Conservation (phyloP, 768 basidiomycete species). For the Austroboletus eburneus region DNA sequence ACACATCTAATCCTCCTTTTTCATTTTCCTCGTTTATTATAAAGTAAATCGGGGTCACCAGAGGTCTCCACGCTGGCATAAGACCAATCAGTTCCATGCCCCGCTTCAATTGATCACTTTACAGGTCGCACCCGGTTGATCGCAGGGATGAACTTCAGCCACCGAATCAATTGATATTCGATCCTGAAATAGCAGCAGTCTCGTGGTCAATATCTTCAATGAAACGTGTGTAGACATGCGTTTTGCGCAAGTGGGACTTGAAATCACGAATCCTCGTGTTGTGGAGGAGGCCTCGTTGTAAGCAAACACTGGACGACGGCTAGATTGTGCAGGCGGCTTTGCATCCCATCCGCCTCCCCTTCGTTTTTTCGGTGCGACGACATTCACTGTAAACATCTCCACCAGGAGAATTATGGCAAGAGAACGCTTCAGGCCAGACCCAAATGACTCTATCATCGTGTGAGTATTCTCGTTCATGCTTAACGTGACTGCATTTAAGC, state of each 20-base stretch:
- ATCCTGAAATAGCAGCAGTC: no score
- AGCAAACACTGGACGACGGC: not conserved
- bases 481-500: not conserved
- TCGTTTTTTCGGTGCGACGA: no score
- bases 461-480: not conserved
- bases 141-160: no score
- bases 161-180: no score
- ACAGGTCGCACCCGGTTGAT: not conserved
- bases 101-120: no score
- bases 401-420: not conserved
- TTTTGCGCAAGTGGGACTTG: not conserved
- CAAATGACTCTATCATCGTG: constrained; percentile 12
- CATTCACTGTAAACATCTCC: no score
- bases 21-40: no score
- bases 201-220: not conserved
- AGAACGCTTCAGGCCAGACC: constrained; percentile 4
- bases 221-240: not conserved
- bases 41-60: no score
- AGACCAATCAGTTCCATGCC: no score
- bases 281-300: not conserved
- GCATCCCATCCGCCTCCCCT: not conserved
- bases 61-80: no score
- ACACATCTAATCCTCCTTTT: no score
- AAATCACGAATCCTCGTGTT: not conserved
- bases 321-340: not conserved